Conservation (phyloP, 352 stramenopile species). For the Blastocystis sp. region DNA sequence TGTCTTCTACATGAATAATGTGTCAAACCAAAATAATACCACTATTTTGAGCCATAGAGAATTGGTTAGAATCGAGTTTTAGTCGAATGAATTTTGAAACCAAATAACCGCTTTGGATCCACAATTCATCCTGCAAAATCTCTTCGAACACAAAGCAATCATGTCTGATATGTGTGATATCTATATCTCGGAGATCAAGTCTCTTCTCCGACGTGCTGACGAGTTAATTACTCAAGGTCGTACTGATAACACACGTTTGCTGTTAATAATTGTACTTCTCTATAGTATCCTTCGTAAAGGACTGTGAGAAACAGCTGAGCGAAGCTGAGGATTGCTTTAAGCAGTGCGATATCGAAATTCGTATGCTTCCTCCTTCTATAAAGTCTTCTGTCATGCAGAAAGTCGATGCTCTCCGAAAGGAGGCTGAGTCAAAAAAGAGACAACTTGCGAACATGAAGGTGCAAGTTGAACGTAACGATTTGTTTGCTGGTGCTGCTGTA, state of each 20-base stretch:
- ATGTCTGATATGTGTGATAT: conserved; percentile 60
- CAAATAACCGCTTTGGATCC: conserved; percentile 10
- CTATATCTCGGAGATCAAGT: conserved; percentile 58
- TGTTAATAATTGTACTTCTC: neutral
- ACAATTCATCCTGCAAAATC: neutral
- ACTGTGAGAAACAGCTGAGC: conserved; percentile 35
- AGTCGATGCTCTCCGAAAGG: conserved; percentile 36
- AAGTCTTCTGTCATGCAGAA: conserved; percentile 27
- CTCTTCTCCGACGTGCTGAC: conserved; percentile 24
- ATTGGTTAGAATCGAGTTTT: neutral
- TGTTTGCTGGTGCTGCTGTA: conserved; percentile 40
- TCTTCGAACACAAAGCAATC: neutral
- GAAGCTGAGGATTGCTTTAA: conserved; percentile 58
- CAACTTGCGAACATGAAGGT: conserved; percentile 32
- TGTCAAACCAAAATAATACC: neutral
- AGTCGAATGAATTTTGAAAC: neutral
- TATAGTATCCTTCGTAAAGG: conserved; percentile 48
- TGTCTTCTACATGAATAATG: neutral
- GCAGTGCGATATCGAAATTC: conserved; percentile 54
- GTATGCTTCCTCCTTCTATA: conserved; percentile 38
- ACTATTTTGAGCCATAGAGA: neutral
- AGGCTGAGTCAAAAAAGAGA: conserved; percentile 49
- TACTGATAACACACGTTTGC: conserved; percentile 23
- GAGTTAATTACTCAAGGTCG: conserved; percentile 43
- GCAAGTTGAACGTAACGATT: conserved; percentile 41